A percentile compares a stretch with the other conserved stretches of the same genome.
phyloP scores from a whole-genome alignment of 164 flowering plant genomes.

The Aristolochia contorta region DNA sequence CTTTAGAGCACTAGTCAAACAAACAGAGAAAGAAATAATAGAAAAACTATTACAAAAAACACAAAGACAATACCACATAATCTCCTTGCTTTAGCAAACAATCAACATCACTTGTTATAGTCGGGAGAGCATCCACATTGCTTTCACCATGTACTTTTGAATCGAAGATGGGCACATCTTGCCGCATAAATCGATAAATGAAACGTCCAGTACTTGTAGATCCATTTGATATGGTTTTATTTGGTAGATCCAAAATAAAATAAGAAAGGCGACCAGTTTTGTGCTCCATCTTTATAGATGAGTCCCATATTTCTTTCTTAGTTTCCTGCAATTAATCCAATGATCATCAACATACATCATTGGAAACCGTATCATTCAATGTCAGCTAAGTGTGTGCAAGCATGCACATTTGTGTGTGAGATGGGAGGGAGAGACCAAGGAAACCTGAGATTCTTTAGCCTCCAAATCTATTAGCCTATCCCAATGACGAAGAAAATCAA shows the following conservation, averaged over 20 bases:
- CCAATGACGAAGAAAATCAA: constrained; percentile 67
- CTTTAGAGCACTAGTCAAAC: neutral
- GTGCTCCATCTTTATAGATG: constrained; percentile 26
- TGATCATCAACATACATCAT: neutral
- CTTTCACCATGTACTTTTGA: constrained; percentile 16
- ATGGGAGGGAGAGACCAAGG: neutral
- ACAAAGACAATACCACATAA: constrained; percentile 54
- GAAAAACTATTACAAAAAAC: constrained; percentile 1
- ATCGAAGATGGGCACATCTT: constrained; percentile 16
- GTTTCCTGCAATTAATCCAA: constrained; percentile 33
- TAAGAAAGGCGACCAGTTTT: constrained; percentile 37
- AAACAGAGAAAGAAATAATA: neutral
- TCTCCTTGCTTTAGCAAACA: constrained; percentile 65
- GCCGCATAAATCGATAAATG: constrained; percentile 57
- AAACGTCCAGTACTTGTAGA: constrained; percentile 35
- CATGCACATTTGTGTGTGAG: too few relatives aligned
- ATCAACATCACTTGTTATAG: constrained; percentile 27
- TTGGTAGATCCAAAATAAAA: constrained; percentile 60
- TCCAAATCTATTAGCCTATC: constrained; percentile 86
- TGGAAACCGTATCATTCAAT: too few relatives aligned
- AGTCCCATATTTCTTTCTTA: constrained; percentile 43
- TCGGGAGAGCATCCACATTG: constrained; percentile 12
- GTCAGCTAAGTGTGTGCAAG: too few relatives aligned
- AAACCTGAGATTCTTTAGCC: constrained; percentile 67
- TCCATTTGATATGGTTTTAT: constrained; percentile 21